A percentile compares a stretch with the other conserved stretches of the same genome.
These are phyloP conservation scores for Heterobasidion irregulare DNA, from an alignment of 1,284 basidiomycete species.

Conservation along the genomic window DNA sequence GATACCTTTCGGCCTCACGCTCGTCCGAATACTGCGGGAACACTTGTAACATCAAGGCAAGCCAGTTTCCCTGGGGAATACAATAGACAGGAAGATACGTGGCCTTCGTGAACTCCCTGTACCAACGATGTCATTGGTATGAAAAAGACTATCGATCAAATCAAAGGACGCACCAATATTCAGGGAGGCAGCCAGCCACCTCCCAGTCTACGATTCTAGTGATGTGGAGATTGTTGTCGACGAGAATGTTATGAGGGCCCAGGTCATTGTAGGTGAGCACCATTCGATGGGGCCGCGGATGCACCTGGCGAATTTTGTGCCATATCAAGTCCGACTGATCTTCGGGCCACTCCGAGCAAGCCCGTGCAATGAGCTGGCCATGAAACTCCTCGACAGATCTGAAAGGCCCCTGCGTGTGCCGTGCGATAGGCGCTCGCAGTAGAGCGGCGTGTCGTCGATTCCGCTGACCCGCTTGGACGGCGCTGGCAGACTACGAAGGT, in stretches of 20 bases:
- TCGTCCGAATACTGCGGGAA: not conserved
- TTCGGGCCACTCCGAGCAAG: not conserved
- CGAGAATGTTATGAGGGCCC: not conserved
- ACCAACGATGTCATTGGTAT: not conserved
- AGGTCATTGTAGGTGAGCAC: not conserved
- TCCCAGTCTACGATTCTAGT: constrained; percentile 1
- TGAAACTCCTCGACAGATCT: not conserved
- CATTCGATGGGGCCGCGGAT: not conserved
- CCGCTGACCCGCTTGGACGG: not conserved
- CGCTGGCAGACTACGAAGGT: not conserved
- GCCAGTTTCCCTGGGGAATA: not conserved
- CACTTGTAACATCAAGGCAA: not conserved
- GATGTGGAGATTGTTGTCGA: not conserved
- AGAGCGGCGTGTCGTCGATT: not conserved
- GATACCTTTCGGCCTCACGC: not conserved
- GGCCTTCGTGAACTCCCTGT: not conserved
- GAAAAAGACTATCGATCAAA: not conserved
- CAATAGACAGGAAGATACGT: not conserved
- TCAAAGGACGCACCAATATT: not conserved
- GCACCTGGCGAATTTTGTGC: not conserved
- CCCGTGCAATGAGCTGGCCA: not conserved
- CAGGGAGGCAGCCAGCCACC: not conserved
- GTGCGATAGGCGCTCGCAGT: not conserved
- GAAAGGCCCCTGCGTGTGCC: not conserved
- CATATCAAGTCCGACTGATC: not conserved